Evolutionary conservation across 2,329 filamentous ascomycete genomes (phyloP).

Genomic region (Calonectria pseudoturangicola): DNA sequence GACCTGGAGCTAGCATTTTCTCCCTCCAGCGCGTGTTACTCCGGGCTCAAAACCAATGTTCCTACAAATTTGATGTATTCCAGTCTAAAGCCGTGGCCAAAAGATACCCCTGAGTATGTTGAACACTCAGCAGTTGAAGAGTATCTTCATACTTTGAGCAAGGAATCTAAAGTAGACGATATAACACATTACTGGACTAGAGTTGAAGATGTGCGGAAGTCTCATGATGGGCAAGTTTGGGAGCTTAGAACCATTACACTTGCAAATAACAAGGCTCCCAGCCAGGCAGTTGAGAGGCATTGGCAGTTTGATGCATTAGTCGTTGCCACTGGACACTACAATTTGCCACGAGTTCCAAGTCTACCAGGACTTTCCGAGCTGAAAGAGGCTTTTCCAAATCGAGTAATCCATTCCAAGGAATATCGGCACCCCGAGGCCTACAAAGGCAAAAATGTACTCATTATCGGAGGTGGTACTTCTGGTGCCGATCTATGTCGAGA

Average conservation of each 20-base stretch:
- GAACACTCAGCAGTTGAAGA: constrained; percentile 11
- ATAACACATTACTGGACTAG: constrained; percentile 12
- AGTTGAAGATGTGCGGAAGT: constrained; percentile 4
- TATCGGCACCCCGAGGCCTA: constrained; percentile 30
- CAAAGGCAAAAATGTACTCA: constrained; percentile 33
- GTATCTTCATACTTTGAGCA: constrained; percentile 19
- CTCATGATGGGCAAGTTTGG: background rate
- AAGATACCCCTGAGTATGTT: background rate
- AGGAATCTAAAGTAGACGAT: background rate
- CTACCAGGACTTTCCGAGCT: constrained; percentile 38
- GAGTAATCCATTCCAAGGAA: constrained; percentile 43
- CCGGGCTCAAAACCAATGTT: constrained; percentile 14
- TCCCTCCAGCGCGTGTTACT: constrained; percentile 16
- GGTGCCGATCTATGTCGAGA: constrained; percentile 16
- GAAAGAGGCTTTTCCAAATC: constrained; percentile 13
- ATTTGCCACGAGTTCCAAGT: constrained; percentile 43
- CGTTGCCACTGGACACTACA: constrained; percentile 44
- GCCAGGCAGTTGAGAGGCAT: background rate
- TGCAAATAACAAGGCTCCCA: background rate
- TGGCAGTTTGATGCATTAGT: constrained; percentile 42
- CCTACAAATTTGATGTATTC: constrained; percentile 21
- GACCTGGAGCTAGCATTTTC: constrained; percentile 21
- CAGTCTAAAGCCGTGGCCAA: constrained; percentile 14
- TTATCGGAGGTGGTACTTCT: constrained; percentile 27
- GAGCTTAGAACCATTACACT: background rate